Evolutionary conservation across 2,329 filamentous ascomycete genomes (phyloP).

Genomic region (Hymenoscyphus scutula): DNA sequence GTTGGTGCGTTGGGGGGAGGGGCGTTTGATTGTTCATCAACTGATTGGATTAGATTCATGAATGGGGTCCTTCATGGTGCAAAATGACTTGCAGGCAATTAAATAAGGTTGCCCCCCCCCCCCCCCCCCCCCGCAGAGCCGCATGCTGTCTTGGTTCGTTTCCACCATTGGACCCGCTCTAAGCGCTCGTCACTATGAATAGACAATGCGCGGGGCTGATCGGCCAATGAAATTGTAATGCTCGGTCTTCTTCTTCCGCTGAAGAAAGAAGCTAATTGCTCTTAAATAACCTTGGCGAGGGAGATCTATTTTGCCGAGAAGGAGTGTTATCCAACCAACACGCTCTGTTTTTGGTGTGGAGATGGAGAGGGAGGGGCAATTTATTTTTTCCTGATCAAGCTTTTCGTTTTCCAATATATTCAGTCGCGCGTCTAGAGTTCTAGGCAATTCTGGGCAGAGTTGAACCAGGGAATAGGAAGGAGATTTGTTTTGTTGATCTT

Average conservation of each 20-base stretch:
- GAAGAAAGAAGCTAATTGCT: neutral
- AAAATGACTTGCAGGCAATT: neutral
- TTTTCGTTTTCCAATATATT: neutral
- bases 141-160: neutral
- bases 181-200: neutral
- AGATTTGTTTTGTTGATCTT: neutral
- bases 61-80: neutral
- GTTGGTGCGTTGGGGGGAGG: neutral
- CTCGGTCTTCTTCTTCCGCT: neutral
- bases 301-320: neutral
- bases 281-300: neutral
- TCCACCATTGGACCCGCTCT: neutral
- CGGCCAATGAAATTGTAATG: neutral
- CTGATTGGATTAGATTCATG: conserved; percentile 3
- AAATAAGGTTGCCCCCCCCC: neutral
- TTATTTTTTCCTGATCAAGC: neutral
- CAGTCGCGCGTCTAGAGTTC: neutral
- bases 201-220: neutral
- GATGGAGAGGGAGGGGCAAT: neutral
- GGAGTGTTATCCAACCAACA: neutral
- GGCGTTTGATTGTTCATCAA: neutral
- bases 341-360: no score
- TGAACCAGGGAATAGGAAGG: neutral
- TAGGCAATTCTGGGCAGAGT: neutral
- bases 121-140: conserved; percentile 2